phyloP scores from a whole-genome alignment of 2,329 filamentous ascomycete genomes.

The Colletotrichum higginsianum region DNA sequence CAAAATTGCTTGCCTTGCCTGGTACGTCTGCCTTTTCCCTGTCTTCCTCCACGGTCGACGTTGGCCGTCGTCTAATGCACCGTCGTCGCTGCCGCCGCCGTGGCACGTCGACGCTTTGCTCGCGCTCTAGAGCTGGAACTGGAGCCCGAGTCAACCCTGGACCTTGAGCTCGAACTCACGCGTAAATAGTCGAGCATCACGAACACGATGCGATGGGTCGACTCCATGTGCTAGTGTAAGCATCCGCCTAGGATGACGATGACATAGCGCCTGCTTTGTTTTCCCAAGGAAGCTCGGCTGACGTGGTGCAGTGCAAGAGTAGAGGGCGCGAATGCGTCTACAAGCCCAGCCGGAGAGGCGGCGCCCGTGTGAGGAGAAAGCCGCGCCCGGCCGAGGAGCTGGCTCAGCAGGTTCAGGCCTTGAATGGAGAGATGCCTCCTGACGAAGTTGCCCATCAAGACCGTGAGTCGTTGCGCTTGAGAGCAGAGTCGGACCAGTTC shows the following conservation, averaged over 20 bases:
- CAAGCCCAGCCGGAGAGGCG: slow-evolving; percentile 60
- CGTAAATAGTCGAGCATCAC: slow-evolving; percentile 57
- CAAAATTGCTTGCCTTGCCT: slow-evolving; percentile 65
- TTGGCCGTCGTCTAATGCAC: neutral
- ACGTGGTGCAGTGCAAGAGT: slow-evolving; percentile 53
- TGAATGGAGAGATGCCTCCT: slow-evolving; percentile 47
- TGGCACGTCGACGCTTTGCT: too few relatives aligned
- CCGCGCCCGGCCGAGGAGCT: slow-evolving; percentile 32
- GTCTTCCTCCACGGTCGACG: neutral
- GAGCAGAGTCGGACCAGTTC: neutral
- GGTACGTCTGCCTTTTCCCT: slow-evolving; percentile 53
- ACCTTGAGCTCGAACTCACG: slow-evolving; percentile 7
- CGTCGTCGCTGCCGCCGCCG: neutral
- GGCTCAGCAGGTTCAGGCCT: slow-evolving; percentile 46
- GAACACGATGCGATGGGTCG: slow-evolving; percentile 64
- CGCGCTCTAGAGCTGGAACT: neutral
- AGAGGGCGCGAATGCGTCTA: slow-evolving; percentile 60
- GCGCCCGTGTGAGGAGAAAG: slow-evolving; percentile 60
- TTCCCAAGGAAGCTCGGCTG: slow-evolving; percentile 35
- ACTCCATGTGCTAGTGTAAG: slow-evolving; percentile 60
- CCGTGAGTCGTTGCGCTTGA: slow-evolving; percentile 46
- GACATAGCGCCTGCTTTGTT: neutral
- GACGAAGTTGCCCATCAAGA: slow-evolving; percentile 49
- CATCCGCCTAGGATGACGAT: slow-evolving; percentile 12
- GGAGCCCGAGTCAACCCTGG: too few relatives aligned